phyloP scores from a whole-genome alignment of 805 yeast species.

The Candida germanica region DNA sequence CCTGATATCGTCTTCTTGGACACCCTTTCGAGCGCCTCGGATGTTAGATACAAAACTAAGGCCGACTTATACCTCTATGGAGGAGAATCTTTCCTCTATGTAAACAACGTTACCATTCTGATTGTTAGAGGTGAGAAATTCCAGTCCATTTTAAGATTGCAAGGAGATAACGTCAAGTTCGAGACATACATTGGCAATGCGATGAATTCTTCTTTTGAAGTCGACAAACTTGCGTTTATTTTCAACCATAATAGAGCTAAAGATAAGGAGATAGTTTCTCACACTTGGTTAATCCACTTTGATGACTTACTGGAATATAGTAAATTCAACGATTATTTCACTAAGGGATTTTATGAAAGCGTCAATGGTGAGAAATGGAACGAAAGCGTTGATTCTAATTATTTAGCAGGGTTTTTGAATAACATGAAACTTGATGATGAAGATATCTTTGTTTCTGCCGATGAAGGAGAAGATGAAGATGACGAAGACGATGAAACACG shows the following conservation, averaged over 20 bases:
- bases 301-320: conserved; percentile 34
- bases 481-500: conserved; percentile 33
- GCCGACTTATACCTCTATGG: conserved; percentile 1
- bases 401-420: conserved; percentile 51
- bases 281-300: conserved; percentile 67
- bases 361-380: conserved; percentile 51
- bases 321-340: conserved; percentile 51
- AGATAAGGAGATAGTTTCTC: conserved; percentile 30
- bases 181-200: conserved; percentile 30
- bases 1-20: background rate
- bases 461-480: conserved; percentile 9
- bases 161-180: conserved; percentile 5
- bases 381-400: conserved; percentile 46
- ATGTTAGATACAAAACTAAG: background rate
- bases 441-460: conserved; percentile 29
- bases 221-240: conserved; percentile 53
- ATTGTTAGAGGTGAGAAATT: background rate
- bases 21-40: background rate
- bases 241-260: conserved; percentile 49
- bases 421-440: conserved; percentile 30
- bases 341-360: conserved; percentile 59
- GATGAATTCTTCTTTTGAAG: conserved; percentile 66
- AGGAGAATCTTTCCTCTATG: background rate
- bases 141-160: background rate
- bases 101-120: background rate